A percentile compares a stretch with the other conserved stretches of the same genome.
These are phyloP conservation scores for Silybum marianum DNA, from an alignment of 129 eudicot genomes.

Conservation along the genomic window DNA sequence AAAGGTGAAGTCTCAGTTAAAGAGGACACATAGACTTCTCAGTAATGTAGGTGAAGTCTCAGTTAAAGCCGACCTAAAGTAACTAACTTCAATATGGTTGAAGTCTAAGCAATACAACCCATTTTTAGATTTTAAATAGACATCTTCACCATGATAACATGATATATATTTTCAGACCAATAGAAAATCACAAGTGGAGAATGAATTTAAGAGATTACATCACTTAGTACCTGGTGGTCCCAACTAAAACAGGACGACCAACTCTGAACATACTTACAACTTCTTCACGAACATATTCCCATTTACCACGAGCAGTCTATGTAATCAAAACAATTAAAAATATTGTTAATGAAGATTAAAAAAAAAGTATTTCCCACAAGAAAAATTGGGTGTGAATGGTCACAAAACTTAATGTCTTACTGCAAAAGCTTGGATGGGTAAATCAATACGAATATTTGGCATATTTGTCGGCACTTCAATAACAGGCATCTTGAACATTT, in stretches of 20 bases:
- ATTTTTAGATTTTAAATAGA: neutral
- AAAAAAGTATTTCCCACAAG: neutral
- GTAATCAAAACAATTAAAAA: slow-evolving; percentile 15
- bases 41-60: neutral
- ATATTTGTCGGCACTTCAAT: slow-evolving; percentile 98
- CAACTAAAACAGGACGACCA: slow-evolving; percentile 97
- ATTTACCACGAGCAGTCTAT: slow-evolving; percentile 95
- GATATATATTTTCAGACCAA: neutral
- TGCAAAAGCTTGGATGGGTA: slow-evolving; percentile 95
- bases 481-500: slow-evolving; percentile 93
- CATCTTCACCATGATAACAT: neutral
- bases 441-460: slow-evolving; percentile 84
- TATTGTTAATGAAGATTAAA: slow-evolving; percentile 9
- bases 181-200: slow-evolving; percentile 6
- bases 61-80: neutral
- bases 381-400: neutral
- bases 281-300: slow-evolving; percentile 81
- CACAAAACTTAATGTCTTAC: slow-evolving; percentile 50
- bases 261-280: slow-evolving; percentile 77
- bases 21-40: neutral
- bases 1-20: neutral
- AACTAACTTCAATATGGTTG: neutral
- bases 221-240: slow-evolving; percentile 86
- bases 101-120: neutral
- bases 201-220: slow-evolving; percentile 5